Conservation (phyloP, 2,329 filamentous ascomycete genomes). For the Neurospora sp. region DNA sequence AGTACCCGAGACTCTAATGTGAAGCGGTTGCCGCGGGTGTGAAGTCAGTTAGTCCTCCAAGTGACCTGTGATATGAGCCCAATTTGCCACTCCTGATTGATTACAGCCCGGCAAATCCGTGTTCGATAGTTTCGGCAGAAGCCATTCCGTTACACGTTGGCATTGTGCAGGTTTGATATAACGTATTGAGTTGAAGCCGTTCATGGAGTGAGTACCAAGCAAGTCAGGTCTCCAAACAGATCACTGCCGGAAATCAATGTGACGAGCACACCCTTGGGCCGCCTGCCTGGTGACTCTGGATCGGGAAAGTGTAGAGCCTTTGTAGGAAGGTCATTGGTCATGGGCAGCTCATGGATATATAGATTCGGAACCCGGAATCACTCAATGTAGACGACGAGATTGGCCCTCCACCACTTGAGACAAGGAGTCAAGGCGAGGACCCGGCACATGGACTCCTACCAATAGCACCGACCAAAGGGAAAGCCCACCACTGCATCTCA, state of each 20-base stretch:
- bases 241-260: not conserved
- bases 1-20: not conserved
- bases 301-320: not conserved
- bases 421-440: not conserved
- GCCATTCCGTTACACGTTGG: not conserved
- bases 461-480: not conserved
- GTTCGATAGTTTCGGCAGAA: not conserved
- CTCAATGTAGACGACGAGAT: not conserved
- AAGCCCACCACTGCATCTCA: not conserved
- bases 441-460: not conserved
- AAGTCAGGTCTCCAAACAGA: not conserved
- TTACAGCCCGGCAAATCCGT: not conserved
- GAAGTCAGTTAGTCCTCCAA: not conserved
- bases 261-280: not conserved
- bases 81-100: not conserved
- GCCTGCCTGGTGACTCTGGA: not conserved
- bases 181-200: not conserved
- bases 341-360: not conserved
- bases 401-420: not conserved
- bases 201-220: not conserved
- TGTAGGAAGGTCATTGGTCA: not conserved
- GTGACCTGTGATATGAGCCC: not conserved
- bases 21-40: not conserved
- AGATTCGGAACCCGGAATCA: not conserved
- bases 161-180: not conserved